phyloP scores from a whole-genome alignment of 352 stramenopile species.

The Phytophthora litchii region DNA sequence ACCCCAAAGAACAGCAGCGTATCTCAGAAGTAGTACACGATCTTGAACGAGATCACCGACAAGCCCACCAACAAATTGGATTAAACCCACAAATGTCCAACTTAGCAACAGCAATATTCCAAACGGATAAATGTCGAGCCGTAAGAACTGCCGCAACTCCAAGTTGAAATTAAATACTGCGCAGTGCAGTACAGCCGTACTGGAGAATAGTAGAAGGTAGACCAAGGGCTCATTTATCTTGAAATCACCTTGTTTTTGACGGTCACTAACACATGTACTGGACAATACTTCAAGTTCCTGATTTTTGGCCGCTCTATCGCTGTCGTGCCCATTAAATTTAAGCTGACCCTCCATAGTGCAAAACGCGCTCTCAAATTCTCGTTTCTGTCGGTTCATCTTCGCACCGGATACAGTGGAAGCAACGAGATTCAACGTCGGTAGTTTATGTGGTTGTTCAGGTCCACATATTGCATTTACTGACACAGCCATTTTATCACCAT shows the following conservation, averaged over 20 bases:
- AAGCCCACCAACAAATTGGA: constrained; percentile 57
- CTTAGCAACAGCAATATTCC: constrained; percentile 60
- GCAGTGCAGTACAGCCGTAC: constrained; percentile 62
- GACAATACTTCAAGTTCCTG: constrained; percentile 3
- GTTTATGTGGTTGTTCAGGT: constrained; percentile 10
- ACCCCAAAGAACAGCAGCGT: constrained; percentile 47
- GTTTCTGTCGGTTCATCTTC: background rate
- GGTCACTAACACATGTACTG: background rate
- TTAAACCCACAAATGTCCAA: constrained; percentile 59
- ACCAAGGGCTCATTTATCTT: constrained; percentile 39
- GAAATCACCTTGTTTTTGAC: constrained; percentile 17
- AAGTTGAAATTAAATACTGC: constrained; percentile 69
- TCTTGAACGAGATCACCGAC: constrained; percentile 54
- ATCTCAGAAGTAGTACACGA: constrained; percentile 51
- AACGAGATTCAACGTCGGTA: constrained; percentile 10
- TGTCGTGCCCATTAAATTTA: constrained; percentile 3
- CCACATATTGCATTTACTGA: background rate
- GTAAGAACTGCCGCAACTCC: constrained; percentile 51
- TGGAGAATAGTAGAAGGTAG: constrained; percentile 60
- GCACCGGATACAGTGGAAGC: constrained; percentile 1
- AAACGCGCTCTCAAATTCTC: constrained; percentile 11
- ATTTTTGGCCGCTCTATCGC: constrained; percentile 4
- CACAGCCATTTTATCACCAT: constrained; percentile 11
- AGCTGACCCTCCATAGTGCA: constrained; percentile 6
- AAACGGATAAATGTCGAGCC: constrained; percentile 56